phyloP scores from a whole-genome alignment of 2,329 filamentous ascomycete species.

The Trichoderma semiorbis region DNA sequence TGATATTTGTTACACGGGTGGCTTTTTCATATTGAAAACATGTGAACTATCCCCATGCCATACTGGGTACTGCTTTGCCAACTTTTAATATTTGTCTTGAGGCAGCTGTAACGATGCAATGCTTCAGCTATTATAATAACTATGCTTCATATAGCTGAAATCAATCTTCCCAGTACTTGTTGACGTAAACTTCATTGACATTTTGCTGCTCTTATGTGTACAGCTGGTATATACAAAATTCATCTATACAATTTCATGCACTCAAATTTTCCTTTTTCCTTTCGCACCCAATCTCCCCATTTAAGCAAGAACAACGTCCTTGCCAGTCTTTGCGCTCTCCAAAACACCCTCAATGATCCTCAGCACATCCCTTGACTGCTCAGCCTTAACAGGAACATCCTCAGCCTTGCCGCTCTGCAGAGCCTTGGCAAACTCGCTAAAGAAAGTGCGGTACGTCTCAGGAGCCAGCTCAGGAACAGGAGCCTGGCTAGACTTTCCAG shows the following conservation, averaged over 20 bases:
- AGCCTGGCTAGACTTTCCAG: conserved; percentile 49
- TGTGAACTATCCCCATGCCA: neutral
- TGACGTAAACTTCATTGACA: neutral
- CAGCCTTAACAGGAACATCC: conserved; percentile 50
- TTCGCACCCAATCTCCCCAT: neutral
- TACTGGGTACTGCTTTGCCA: too few species aligned
- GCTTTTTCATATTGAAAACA: neutral
- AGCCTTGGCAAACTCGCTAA: conserved; percentile 50
- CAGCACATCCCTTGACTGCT: conserved; percentile 52
- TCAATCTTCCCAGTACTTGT: neutral
- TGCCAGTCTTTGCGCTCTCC: conserved; percentile 48
- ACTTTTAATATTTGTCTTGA: neutral
- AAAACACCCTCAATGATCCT: conserved; percentile 49
- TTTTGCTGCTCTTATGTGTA: neutral
- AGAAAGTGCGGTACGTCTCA: conserved; percentile 66
- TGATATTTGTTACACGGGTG: neutral
- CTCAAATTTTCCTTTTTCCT: neutral
- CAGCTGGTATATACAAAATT: conserved; percentile 5
- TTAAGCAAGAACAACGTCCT: conserved; percentile 35
- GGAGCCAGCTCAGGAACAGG: conserved; percentile 58
- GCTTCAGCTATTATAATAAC: neutral
- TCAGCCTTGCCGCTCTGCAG: conserved; percentile 46
- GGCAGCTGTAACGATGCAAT: neutral
- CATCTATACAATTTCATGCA: neutral
- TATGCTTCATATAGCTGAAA: neutral